Evolutionary conservation across 208 protist species (phyloP).

Genomic region (Leishmania braziliensis): DNA sequence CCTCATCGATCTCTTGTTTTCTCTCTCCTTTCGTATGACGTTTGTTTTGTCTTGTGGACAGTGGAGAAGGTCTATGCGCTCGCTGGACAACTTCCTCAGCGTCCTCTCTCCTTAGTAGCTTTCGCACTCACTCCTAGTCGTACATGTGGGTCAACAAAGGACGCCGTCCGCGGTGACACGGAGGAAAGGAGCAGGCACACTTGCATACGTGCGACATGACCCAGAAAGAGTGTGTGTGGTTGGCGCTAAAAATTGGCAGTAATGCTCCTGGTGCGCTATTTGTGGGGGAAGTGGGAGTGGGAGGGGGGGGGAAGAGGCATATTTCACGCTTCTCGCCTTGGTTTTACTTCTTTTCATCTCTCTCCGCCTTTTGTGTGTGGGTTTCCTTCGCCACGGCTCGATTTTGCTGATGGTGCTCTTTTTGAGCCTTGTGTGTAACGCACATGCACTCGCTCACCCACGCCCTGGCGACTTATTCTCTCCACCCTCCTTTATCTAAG

Average conservation of each 20-base stretch:
- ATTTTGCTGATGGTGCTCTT: not conserved
- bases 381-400: not conserved
- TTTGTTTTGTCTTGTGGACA: not conserved
- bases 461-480: not conserved
- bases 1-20: not conserved
- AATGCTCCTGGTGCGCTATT: not conserved
- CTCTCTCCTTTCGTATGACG: not conserved
- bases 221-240: not conserved
- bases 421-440: not conserved
- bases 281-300: not conserved
- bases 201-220: not conserved
- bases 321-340: not conserved
- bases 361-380: not conserved
- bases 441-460: not conserved
- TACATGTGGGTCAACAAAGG: not conserved
- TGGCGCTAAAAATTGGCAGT: not conserved
- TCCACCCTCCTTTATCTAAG: not conserved
- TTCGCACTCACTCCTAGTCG: not conserved
- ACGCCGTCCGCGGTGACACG: not conserved
- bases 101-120: not conserved
- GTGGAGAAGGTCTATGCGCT: not conserved
- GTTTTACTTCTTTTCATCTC: not conserved
- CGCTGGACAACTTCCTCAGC: not conserved
- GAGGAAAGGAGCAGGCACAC: not conserved
- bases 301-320: not conserved